Evolutionary conservation across 768 basidiomycete species (phyloP), one percentile per base, ranked within the genome.

Genomic region (Boletales sp.): DNA sequence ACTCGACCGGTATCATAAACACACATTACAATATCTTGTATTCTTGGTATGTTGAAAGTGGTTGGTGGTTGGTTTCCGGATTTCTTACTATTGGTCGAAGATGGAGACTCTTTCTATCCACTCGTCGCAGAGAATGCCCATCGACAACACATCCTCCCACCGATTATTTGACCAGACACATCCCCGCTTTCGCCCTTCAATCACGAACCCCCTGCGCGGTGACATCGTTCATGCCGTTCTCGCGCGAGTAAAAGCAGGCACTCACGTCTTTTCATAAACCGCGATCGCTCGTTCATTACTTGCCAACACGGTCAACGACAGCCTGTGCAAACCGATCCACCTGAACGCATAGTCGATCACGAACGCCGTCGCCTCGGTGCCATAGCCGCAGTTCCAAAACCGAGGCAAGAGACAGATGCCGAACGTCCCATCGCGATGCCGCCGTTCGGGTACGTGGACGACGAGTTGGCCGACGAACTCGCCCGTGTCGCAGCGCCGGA

Each of bases 251-350:
- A 35, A 19, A 10, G 13, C 8, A 2, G 19, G 18, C 14, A 65
- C 76, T 65, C 54, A 77, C 77, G 71, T 58, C 52, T 71, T 72
- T 51, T 68, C 65, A 39, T 77, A 77, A 12, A 77, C 59, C 44
- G 60, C 57, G 21, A 73, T 51, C 5, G 74, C 76, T 18, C 68
- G 57, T 39, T 53, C 62, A 39, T 79, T 78, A 14, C 56, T 63
- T 27, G 69, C 69, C 41, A 71, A 60, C 39, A 74, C 73, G 1
- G 57, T 62, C 45, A 78, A 59, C 29, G 74, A 71, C 48, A 78
- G 50, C 13, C 74, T 70, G 38, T 74, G 72, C 54, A 76, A 47
- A 24, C 61, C 67, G 42, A 78, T 55, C 59, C 66, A 66, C 37
- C 65, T 49, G 29, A 78, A 78, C 19, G 65, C 64, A 48, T 75